Evolutionary conservation across 2,329 filamentous ascomycete species (phyloP).

Genomic region (Diplodia seriata): DNA sequence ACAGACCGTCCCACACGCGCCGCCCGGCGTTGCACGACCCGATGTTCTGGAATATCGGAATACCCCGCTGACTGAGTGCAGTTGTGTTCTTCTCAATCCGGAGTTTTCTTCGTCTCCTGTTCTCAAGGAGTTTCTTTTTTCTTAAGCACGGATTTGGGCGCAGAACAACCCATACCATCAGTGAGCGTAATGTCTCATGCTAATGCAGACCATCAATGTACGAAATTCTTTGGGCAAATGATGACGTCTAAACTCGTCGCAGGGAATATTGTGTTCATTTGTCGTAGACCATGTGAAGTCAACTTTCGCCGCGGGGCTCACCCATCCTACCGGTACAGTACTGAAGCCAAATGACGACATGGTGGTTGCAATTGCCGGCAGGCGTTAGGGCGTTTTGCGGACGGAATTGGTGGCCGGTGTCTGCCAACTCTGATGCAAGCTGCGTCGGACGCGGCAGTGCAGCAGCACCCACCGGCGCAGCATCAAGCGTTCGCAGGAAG

Average conservation of each 20-base stretch:
- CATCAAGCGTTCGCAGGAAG: constrained; percentile 7
- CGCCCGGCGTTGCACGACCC: constrained; percentile 24
- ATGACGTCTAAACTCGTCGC: neutral
- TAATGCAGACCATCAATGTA: constrained; percentile 9
- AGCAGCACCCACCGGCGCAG: neutral
- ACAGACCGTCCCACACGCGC: constrained; percentile 22
- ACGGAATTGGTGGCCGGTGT: constrained; percentile 23
- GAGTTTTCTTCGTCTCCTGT: constrained; percentile 93
- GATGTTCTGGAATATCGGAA: constrained; percentile 33
- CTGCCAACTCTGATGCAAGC: neutral
- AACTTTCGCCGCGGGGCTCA: neutral
- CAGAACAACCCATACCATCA: neutral
- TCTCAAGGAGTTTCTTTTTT: constrained; percentile 88
- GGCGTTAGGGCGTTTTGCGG: neutral
- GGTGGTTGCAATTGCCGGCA: neutral
- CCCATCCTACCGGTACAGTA: too few species aligned
- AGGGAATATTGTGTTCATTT: constrained; percentile 3
- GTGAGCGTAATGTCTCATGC: constrained; percentile 25
- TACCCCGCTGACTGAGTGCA: constrained; percentile 51
- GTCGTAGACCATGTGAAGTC: constrained; percentile 9
- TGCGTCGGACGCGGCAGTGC: neutral
- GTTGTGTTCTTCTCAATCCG: constrained; percentile 89
- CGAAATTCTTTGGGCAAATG: neutral
- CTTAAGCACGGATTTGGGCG: constrained; percentile 37
- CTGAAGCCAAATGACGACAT: neutral